A percentile compares a stretch with the other conserved stretches of the same genome.
Evolutionary conservation across 2,329 filamentous ascomycete species (phyloP).

Genomic region (Colletotrichum eremochloae): DNA sequence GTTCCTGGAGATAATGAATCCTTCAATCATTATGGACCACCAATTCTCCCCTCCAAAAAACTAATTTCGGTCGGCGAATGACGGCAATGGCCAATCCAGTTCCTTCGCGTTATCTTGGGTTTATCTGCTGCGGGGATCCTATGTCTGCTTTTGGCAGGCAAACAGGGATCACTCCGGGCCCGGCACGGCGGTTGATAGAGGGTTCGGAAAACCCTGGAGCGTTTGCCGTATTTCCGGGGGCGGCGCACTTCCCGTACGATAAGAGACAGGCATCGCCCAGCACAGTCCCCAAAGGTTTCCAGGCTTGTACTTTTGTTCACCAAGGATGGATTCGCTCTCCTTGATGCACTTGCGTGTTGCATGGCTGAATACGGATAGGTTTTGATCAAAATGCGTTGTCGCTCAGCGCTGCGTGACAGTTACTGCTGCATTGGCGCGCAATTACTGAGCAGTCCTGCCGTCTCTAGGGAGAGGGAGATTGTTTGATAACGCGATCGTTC

Average conservation of each 20-base stretch:
- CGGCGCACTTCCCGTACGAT: neutral
- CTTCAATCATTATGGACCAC: neutral
- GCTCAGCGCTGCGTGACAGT: neutral
- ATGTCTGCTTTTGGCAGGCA: slow-evolving; percentile 10
- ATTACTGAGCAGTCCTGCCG: no score
- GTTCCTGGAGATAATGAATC: neutral
- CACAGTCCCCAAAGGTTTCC: neutral
- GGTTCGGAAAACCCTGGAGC: slow-evolving; percentile 6
- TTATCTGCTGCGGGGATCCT: slow-evolving; percentile 30
- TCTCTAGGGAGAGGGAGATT: no score
- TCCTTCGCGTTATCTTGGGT: slow-evolving; percentile 32
- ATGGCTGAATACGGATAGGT: neutral
- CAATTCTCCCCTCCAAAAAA: neutral
- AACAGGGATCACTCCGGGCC: slow-evolving; percentile 22
- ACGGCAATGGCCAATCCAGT: slow-evolving; percentile 27
- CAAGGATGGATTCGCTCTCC: no score
- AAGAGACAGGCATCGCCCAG: neutral
- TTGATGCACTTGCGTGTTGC: neutral
- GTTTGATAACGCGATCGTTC: no score
- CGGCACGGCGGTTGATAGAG: slow-evolving; percentile 15
- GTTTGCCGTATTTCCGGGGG: slow-evolving; percentile 27
- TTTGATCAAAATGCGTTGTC: neutral
- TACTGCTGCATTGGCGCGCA: no score
- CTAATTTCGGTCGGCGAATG: neutral
- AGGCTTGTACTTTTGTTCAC: neutral